Percentiles rank a stretch among this genome's conserved stretches.
Conservation (phyloP, 2,329 filamentous ascomycete species). For the Laburnicola sp. region DNA sequence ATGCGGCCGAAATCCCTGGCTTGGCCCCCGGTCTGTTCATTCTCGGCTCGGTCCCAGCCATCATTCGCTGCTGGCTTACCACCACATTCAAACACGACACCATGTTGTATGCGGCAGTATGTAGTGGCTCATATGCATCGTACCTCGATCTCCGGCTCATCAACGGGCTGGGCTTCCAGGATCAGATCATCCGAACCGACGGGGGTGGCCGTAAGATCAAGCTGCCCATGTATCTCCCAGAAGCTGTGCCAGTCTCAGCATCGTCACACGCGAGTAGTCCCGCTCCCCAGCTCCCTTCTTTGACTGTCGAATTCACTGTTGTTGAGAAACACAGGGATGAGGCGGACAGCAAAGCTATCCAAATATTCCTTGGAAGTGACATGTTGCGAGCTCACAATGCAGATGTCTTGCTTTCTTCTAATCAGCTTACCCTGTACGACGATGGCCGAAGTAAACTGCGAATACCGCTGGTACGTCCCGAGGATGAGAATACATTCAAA, state of each 20-base stretch:
- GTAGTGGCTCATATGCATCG: slow-evolving; percentile 87
- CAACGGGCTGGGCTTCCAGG: slow-evolving; percentile 70
- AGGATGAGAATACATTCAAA: slow-evolving; percentile 81
- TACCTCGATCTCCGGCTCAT: slow-evolving; percentile 76
- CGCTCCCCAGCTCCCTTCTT: slow-evolving; percentile 76
- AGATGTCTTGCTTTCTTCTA: slow-evolving; percentile 89
- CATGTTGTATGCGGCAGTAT: slow-evolving; percentile 87
- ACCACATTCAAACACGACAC: slow-evolving; percentile 87
- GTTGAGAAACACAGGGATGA: slow-evolving; percentile 58
- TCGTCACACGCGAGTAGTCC: slow-evolving; percentile 74
- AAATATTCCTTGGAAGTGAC: slow-evolving; percentile 89
- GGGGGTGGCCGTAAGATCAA: slow-evolving; percentile 71
- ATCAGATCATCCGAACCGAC: slow-evolving; percentile 66
- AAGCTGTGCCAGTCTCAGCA: slow-evolving; percentile 79
- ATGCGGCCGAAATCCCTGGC: slow-evolving; percentile 73
- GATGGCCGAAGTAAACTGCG: slow-evolving; percentile 84
- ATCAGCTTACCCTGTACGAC: slow-evolving; percentile 83
- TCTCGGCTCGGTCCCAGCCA: slow-evolving; percentile 85
- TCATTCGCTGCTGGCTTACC: slow-evolving; percentile 94
- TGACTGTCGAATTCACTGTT: slow-evolving; percentile 79
- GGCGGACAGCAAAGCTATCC: slow-evolving; percentile 65
- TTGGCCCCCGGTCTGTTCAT: slow-evolving; percentile 84
- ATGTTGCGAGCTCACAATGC: slow-evolving; percentile 82
- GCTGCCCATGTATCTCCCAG: slow-evolving; percentile 83
- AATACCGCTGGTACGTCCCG: slow-evolving; percentile 88